Evolutionary conservation across 2,329 filamentous ascomycete genomes (phyloP).

Genomic region (Trichoderma sp.): DNA sequence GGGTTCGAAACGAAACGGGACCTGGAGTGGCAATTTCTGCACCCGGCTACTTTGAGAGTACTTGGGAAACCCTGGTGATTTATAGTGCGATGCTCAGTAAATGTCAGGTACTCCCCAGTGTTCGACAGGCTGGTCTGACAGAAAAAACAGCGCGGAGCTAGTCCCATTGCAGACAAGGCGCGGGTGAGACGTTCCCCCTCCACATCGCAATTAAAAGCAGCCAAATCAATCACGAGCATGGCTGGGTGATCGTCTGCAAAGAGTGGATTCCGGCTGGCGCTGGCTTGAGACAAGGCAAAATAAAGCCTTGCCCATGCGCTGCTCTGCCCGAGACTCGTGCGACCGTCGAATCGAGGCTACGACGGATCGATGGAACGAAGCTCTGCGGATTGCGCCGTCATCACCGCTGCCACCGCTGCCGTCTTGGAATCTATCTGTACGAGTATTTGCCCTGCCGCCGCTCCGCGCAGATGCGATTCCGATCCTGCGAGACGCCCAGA

Average conservation of each 20-base stretch:
- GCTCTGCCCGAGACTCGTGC: not conserved
- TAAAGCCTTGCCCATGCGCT: not conserved
- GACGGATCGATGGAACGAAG: conserved; percentile 15
- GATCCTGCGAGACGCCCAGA: not conserved
- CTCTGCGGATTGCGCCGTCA: conserved; percentile 8
- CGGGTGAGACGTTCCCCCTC: not conserved
- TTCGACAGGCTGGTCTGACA: not conserved
- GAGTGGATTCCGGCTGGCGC: conserved; percentile 11
- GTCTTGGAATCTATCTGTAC: not conserved
- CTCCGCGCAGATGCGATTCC: not conserved
- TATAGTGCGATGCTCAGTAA: not conserved
- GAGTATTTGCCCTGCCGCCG: not conserved
- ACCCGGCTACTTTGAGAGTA: not conserved
- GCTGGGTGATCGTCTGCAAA: conserved; percentile 5
- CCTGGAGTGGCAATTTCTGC: not conserved
- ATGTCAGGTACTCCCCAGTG: not conserved
- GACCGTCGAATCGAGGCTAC: not conserved
- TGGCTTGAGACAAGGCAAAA: not conserved
- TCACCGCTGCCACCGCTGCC: not conserved
- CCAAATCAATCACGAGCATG: conserved; percentile 6
- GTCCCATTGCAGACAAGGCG: conserved; percentile 1
- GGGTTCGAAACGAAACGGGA: not conserved
- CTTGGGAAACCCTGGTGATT: accelerated
- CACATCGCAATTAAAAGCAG: conserved; percentile 16
- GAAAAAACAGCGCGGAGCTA: not conserved